Conservation (phyloP, 345 rosid species). For the Cardamine occulta region DNA sequence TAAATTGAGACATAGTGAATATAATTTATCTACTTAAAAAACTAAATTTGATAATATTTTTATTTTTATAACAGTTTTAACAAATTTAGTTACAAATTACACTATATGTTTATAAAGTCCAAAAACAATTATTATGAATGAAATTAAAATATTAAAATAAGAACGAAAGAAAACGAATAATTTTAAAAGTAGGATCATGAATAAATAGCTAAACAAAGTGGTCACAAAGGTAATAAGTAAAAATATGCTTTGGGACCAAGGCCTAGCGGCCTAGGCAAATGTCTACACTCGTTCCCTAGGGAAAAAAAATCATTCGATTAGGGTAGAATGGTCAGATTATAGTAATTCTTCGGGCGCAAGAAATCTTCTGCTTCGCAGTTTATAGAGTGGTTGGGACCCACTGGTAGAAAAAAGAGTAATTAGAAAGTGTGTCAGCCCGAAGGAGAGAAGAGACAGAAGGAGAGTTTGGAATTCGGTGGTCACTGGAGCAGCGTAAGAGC, state of each 20-base stretch:
- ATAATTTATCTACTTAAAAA: no score
- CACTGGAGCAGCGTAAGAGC: slow-evolving; percentile 31
- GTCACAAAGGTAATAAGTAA: background rate
- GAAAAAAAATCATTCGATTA: background rate
- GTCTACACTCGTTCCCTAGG: background rate
- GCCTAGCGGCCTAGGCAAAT: background rate
- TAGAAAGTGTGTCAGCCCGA: slow-evolving; percentile 37
- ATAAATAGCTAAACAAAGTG: background rate
- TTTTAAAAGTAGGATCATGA: background rate
- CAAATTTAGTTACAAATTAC: no score
- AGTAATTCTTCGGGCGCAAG: slow-evolving; percentile 44
- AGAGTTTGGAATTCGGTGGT: slow-evolving; percentile 22
- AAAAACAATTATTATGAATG: background rate
- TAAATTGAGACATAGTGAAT: no score
- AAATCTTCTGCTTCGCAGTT: slow-evolving; percentile 38
- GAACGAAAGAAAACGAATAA: no score
- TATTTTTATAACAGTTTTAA: no score
- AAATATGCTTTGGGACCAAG: background rate
- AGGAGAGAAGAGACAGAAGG: background rate
- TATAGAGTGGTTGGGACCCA: slow-evolving; percentile 34
- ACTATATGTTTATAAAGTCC: background rate
- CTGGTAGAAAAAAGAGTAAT: slow-evolving; percentile 18
- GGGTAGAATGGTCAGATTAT: slow-evolving; percentile 13
- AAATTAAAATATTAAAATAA: no score
- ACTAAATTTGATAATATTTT: no score